phyloP scores from a whole-genome alignment of 768 basidiomycete species.

The Clathrus columnatus region DNA sequence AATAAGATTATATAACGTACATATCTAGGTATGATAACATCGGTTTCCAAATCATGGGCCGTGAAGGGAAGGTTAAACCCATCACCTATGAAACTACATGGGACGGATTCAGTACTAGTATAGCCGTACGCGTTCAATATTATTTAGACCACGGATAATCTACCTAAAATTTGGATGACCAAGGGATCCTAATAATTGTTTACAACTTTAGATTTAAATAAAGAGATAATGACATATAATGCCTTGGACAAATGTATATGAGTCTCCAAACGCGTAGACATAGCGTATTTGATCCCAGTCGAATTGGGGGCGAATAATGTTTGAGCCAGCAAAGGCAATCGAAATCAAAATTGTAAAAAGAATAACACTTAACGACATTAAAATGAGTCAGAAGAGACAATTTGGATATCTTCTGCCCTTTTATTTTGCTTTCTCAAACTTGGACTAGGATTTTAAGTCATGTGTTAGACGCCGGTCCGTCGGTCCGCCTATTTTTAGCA shows the following conservation, averaged over 20 bases:
- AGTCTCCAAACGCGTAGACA: constrained; percentile 48
- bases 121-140: not conserved
- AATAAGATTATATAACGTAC: constrained; percentile 4
- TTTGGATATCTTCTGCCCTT: not conserved
- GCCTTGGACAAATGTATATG: constrained; percentile 47
- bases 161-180: constrained; percentile 46
- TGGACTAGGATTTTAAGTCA: not conserved
- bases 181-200: constrained; percentile 11
- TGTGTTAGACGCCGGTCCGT: not conserved
- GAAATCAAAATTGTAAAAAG: not conserved
- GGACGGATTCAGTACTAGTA: not conserved
- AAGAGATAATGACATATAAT: constrained; percentile 8
- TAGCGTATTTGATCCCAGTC: constrained; percentile 36
- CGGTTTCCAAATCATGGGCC: constrained; percentile 30
- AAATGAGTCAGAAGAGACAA: not conserved
- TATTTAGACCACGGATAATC: not conserved
- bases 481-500: not conserved
- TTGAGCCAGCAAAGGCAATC: not conserved
- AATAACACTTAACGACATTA: not conserved
- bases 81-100: constrained; percentile 41
- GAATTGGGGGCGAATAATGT: constrained; percentile 19
- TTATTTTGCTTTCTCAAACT: not conserved
- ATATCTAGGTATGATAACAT: constrained; percentile 36
- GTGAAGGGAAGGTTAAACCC: constrained; percentile 34
- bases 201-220: not conserved